A percentile compares a stretch with the other conserved stretches of the same genome.
Evolutionary conservation across 176 grass and related monocot genomes (phyloP).

Genomic region (Aegilops umbellulata): DNA sequence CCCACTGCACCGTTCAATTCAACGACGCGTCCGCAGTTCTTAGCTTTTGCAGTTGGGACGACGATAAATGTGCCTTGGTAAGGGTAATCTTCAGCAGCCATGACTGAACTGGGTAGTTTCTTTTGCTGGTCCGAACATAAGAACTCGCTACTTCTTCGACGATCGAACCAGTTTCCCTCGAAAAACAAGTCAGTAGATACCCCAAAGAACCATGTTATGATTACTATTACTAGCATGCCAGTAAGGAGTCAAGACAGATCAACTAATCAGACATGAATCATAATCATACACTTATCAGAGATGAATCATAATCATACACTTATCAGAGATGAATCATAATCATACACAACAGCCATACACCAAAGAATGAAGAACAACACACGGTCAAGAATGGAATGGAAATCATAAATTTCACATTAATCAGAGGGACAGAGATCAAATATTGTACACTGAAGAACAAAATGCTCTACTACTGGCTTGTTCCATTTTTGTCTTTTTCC

Average conservation of each 20-base stretch:
- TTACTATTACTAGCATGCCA: not conserved
- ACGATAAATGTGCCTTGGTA: no score
- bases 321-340: no score
- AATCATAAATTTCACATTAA: constrained; percentile 25
- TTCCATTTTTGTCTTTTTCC: not conserved
- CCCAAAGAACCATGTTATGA: not conserved
- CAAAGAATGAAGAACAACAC: not conserved
- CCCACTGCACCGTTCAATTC: not conserved
- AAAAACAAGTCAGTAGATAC: no score
- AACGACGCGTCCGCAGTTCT: not conserved
- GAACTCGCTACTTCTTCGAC: no score
- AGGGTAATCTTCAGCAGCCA: no score
- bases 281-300: no score
- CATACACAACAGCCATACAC: not conserved
- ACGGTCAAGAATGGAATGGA: not conserved
- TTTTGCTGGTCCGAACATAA: no score
- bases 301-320: no score
- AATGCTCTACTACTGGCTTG: not conserved
- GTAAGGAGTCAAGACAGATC: not conserved
- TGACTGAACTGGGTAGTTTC: no score
- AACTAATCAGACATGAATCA: no score
- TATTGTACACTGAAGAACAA: constrained; percentile 31
- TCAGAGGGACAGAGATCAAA: not conserved
- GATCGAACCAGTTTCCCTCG: no score
- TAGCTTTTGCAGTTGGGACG: not conserved